These are phyloP conservation scores for Colletotrichum sp. DNA, from an alignment of 2,329 filamentous ascomycete species.

Conservation along the genomic window DNA sequence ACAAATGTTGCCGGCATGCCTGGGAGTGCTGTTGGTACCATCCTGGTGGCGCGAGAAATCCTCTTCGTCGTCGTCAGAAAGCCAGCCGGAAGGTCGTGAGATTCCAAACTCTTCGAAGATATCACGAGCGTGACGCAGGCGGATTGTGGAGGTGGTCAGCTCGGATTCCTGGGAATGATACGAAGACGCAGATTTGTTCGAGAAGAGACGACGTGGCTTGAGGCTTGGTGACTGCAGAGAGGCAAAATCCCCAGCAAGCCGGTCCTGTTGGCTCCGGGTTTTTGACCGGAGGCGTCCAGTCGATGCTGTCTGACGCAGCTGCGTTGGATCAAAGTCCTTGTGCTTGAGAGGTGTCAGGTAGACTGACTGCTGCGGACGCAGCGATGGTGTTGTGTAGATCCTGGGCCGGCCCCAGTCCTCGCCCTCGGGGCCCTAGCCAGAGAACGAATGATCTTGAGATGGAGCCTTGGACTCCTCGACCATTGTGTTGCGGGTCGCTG, in stretches of 20 bases:
- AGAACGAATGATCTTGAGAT: slow-evolving; percentile 15
- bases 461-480: slow-evolving; percentile 7
- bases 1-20: slow-evolving; percentile 42
- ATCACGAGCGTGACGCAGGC: slow-evolving; percentile 47
- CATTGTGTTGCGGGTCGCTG: slow-evolving; percentile 20
- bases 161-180: slow-evolving; percentile 24
- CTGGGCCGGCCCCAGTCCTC: not conserved
- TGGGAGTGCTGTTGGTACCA: slow-evolving; percentile 32
- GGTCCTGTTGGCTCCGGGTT: not conserved
- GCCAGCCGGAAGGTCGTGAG: slow-evolving; percentile 49
- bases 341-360: not conserved
- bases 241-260: no score
- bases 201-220: not conserved
- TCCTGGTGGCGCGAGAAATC: slow-evolving; percentile 26
- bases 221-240: not conserved
- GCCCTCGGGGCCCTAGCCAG: not conserved
- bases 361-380: not conserved
- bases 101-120: slow-evolving; percentile 53
- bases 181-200: slow-evolving; percentile 15
- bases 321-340: not conserved
- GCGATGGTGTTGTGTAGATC: not conserved
- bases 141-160: slow-evolving; percentile 36
- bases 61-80: slow-evolving; percentile 43
- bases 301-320: slow-evolving; percentile 12
- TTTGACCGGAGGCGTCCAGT: not conserved